Conservation (phyloP, 371 early-diverging fungal genomes). For the Catenaria anguillulae region DNA sequence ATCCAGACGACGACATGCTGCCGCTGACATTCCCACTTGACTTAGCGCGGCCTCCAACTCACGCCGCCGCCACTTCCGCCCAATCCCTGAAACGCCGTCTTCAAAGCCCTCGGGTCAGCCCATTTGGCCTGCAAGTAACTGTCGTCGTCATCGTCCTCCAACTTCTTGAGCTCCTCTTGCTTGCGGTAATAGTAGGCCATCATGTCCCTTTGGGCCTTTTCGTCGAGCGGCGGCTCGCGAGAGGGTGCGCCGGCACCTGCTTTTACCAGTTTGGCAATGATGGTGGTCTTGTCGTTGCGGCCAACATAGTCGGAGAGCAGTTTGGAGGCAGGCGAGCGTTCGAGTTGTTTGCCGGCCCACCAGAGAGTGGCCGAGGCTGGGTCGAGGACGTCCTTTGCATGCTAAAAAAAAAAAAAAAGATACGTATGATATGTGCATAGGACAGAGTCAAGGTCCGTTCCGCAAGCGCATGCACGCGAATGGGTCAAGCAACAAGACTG, state of each 20-base stretch:
- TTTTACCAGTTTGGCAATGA: conserved; percentile 32
- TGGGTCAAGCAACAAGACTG: no score
- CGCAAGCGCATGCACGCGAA: no score
- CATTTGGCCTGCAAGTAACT: conserved; percentile 29
- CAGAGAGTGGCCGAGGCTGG: conserved; percentile 24
- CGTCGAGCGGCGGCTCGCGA: conserved; percentile 28
- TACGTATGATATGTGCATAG: no score
- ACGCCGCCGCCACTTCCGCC: conserved; percentile 3
- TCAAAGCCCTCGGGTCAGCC: conserved; percentile 32
- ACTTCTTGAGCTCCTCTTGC: conserved; percentile 36
- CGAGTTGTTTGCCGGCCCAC: conserved; percentile 39
- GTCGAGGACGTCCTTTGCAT: conserved; percentile 23
- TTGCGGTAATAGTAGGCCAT: conserved; percentile 38
- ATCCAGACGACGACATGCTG: no score
- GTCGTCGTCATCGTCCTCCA: conserved; percentile 36
- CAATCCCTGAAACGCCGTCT: conserved; percentile 24
- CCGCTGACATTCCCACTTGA: no score
- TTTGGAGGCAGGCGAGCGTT: conserved; percentile 23
- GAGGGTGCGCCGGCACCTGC: conserved; percentile 30
- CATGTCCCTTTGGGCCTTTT: conserved; percentile 27
- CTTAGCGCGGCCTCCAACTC: conserved; percentile 7
- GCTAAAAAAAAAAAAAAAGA: conserved; percentile 3
- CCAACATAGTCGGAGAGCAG: conserved; percentile 29
- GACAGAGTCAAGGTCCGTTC: no score
- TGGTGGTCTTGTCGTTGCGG: conserved; percentile 36